phyloP scores from a whole-genome alignment of 1,284 basidiomycete genomes.

The Ustilago curta region DNA sequence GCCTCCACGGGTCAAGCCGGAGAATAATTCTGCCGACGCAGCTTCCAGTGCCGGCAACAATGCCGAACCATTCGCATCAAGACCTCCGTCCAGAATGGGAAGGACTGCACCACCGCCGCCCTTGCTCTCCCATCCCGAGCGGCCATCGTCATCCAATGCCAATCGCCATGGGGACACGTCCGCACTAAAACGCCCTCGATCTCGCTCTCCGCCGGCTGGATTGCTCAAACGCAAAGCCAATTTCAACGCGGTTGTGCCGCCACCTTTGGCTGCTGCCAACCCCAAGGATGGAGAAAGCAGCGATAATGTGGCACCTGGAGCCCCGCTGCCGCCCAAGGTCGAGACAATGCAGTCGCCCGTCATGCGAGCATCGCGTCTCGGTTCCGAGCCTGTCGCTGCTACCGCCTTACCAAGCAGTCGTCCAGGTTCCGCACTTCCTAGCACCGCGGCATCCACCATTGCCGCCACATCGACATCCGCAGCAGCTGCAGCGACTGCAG shows the following conservation, averaged over 20 bases:
- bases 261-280: slow-evolving; percentile 12
- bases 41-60: slow-evolving; percentile 11
- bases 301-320: slow-evolving; percentile 34
- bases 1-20: slow-evolving; percentile 17
- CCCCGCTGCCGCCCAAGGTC: slow-evolving; percentile 27
- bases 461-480: not conserved
- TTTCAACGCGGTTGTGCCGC: slow-evolving; percentile 34
- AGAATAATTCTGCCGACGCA: not conserved
- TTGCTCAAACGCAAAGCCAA: slow-evolving; percentile 49
- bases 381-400: slow-evolving; percentile 13
- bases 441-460: not conserved
- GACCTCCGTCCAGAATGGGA: slow-evolving; percentile 38
- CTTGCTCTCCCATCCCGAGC: slow-evolving; percentile 17
- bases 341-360: slow-evolving; percentile 38
- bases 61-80: slow-evolving; percentile 2
- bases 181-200: slow-evolving; percentile 27
- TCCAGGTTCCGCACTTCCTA: slow-evolving; percentile 17
- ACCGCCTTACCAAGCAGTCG: slow-evolving; percentile 9
- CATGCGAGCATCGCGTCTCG: slow-evolving; percentile 17
- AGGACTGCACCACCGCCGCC: slow-evolving; percentile 27
- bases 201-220: slow-evolving; percentile 45
- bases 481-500: not conserved
- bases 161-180: not conserved
- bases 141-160: not conserved
- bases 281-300: not conserved